Base-by-base conservation (phyloP, 129 eudicot species). In the Logfia minima region DNA sequence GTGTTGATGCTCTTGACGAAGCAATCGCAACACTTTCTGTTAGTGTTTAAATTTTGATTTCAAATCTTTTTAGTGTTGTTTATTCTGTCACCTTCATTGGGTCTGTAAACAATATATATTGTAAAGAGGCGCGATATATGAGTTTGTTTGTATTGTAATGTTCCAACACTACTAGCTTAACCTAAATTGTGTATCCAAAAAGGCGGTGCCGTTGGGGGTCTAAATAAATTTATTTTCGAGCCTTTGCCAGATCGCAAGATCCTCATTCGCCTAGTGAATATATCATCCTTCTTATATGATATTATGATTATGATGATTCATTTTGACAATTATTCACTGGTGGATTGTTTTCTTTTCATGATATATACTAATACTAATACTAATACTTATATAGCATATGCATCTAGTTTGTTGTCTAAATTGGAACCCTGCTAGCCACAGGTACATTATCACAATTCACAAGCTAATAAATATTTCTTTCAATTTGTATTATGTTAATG, bases 1-100 rank as follows among this genome's bases (percentile, higher is more conserved):
- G 90, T 60, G 92, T 88, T 22, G 39, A 61, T 53, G 92, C 92
- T 59, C 92, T 88, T 68, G 86, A 88, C 18, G 92, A 85, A 79
- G 88, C 85, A 22, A 45, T 48, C n/a, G n/a, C 18, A 14, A 48
- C 63, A 0, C 17, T 53, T 17, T 53, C 59, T 56, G 62, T 17
- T 56, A 0, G 10, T 1, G 62, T 48, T 4, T 48, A 56, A 52
- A 18, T 18, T 52, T 52, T 52, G 59, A 14, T 18, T 55, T 45
- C 53, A 45, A 13, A 45, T 45, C 45, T 39, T 39, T 39, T 8
- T 39, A 39, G 45, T 39, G 45, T 10, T 45, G 17, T 4, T 45
- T 45, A 45, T 11, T 55, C 61, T 55, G 61, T 55, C 61, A 55
- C 61, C 61, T 55, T 55, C 61, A 55, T 55, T 55, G 22, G 61